These are phyloP conservation scores for Haplographium delicatum DNA, from an alignment of 495 filamentous ascomycete genomes.

Conservation along the genomic window DNA sequence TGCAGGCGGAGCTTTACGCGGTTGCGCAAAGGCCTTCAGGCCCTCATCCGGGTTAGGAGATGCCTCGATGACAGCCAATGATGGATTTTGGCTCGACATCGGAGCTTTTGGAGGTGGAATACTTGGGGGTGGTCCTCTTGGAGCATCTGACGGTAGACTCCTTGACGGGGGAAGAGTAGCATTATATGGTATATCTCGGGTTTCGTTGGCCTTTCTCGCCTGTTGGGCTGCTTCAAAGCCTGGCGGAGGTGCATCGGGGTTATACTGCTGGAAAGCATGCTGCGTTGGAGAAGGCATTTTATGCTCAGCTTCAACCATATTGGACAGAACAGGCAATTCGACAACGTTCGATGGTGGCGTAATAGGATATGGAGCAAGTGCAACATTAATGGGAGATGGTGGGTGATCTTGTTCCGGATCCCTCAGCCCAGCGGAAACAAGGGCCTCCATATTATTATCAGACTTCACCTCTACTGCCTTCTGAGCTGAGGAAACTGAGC, in stretches of 20 bases:
- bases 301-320: slow-evolving; percentile 30
- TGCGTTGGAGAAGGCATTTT: slow-evolving; percentile 49
- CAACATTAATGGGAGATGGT: slow-evolving; percentile 46
- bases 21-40: slow-evolving; percentile 39
- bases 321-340: slow-evolving; percentile 14
- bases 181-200: slow-evolving; percentile 40
- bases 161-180: slow-evolving; percentile 41
- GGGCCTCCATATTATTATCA: slow-evolving; percentile 6
- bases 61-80: slow-evolving; percentile 40
- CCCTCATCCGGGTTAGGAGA: slow-evolving; percentile 43
- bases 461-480: slow-evolving; percentile 2
- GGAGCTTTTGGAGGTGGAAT: slow-evolving; percentile 23
- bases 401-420: slow-evolving; percentile 14
- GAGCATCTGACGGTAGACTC: slow-evolving; percentile 38
- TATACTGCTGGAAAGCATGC: slow-evolving; percentile 46
- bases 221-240: slow-evolving; percentile 37
- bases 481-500: slow-evolving; percentile 13
- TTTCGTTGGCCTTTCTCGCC: slow-evolving; percentile 28
- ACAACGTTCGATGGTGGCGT: slow-evolving; percentile 44
- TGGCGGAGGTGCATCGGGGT: slow-evolving; percentile 43
- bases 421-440: slow-evolving; percentile 20
- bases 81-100: slow-evolving; percentile 26
- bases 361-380: slow-evolving; percentile 51
- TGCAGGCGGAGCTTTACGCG: slow-evolving; percentile 77
- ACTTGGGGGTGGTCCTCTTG: slow-evolving; percentile 23